Conservation (phyloP, 116 monocot genomes). For the Phalaenopsis hybrid region DNA sequence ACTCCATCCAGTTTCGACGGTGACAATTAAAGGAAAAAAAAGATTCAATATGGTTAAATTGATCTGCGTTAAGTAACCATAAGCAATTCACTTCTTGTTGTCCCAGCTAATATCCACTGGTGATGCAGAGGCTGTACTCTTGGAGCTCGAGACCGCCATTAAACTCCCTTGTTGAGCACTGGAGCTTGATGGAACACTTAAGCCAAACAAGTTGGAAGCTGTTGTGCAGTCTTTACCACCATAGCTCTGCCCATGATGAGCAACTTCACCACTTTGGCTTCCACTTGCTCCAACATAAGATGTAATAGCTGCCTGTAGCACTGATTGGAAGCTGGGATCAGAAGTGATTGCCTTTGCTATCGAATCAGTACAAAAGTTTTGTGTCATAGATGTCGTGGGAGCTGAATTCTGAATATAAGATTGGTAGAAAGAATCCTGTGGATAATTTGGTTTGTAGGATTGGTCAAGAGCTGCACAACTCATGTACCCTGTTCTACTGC, state of each 20-base stretch:
- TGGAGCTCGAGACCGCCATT: not conserved
- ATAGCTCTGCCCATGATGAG: not conserved
- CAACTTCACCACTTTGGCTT: not conserved
- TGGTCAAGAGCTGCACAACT: not conserved
- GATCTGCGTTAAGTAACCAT: not conserved
- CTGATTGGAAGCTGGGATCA: slow-evolving; percentile 50
- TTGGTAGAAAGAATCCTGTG: not conserved
- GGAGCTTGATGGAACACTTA: not conserved
- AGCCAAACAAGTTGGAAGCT: not conserved
- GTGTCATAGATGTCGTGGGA: not conserved
- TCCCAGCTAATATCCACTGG: not conserved
- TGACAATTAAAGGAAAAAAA: not conserved
- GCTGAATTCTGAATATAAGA: not conserved
- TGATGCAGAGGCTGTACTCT: not conserved
- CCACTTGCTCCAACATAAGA: slow-evolving; percentile 36
- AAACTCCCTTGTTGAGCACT: slow-evolving; percentile 2
- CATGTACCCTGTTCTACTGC: not conserved
- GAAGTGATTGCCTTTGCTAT: slow-evolving; percentile 45
- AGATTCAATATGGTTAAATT: not conserved
- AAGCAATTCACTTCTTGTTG: not conserved
- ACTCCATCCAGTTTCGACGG: not conserved
- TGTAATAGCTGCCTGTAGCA: slow-evolving; percentile 32
- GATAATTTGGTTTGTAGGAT: not conserved
- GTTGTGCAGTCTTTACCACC: not conserved
- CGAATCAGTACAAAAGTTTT: slow-evolving; percentile 24